phyloP scores from a whole-genome alignment of 139 green algal genomes.

The Picochlorum sp. region DNA sequence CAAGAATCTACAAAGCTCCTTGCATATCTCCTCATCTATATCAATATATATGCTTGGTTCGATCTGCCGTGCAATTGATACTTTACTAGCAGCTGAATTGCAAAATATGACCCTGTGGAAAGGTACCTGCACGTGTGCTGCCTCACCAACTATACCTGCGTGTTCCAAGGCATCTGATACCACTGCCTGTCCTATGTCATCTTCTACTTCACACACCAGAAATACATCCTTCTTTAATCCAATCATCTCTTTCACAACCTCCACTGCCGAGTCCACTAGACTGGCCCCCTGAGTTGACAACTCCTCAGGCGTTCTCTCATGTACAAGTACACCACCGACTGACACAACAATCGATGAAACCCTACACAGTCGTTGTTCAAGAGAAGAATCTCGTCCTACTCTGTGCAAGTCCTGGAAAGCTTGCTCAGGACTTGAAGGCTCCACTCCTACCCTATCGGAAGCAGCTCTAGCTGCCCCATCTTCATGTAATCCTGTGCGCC shows the following conservation, averaged over 20 bases:
- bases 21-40: slow-evolving; percentile 35
- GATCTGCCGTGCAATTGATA: slow-evolving; percentile 69
- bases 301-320: slow-evolving; percentile 35
- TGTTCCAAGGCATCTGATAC: slow-evolving; percentile 30
- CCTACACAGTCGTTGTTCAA: too few relatives aligned
- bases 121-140: slow-evolving; percentile 3
- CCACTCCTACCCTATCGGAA: too few relatives aligned
- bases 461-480: too few relatives aligned
- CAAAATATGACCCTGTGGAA: slow-evolving; percentile 60
- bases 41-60: slow-evolving; percentile 78
- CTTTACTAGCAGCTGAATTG: slow-evolving; percentile 62
- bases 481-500: too few relatives aligned
- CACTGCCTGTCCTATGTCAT: slow-evolving; percentile 46
- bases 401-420: too few relatives aligned
- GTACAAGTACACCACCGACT: slow-evolving; percentile 50
- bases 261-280: slow-evolving; percentile 31
- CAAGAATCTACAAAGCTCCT: slow-evolving; percentile 6
- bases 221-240: slow-evolving; percentile 19
- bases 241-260: slow-evolving; percentile 22
- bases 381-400: too few relatives aligned
- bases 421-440: too few relatives aligned
- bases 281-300: slow-evolving; percentile 45
- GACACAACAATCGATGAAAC: slow-evolving; percentile 30
- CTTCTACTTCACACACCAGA: slow-evolving; percentile 43
- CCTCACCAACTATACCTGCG: slow-evolving; percentile 11